Evolutionary conservation across 805 yeast genomes (phyloP).

Genomic region (Danielozyma ontarioensis): DNA sequence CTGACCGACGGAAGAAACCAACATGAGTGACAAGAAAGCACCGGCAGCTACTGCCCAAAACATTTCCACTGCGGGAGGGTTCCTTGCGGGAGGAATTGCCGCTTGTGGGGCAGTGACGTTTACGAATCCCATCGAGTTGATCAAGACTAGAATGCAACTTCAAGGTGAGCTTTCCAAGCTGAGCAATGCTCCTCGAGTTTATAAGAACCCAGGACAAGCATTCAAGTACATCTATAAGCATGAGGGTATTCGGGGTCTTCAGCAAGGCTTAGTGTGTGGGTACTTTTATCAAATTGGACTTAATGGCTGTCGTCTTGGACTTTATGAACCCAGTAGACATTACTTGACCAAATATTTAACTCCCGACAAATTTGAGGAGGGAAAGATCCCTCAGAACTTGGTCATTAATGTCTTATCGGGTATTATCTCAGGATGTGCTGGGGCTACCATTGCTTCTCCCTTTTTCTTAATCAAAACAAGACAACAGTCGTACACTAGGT

Average conservation of each 20-base stretch:
- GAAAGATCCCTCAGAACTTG: constrained; percentile 30
- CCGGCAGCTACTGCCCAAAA: constrained; percentile 6
- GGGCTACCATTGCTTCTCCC: constrained; percentile 88
- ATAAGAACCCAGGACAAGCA: constrained; percentile 86
- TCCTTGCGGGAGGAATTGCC: constrained; percentile 44
- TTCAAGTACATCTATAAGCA: constrained; percentile 61
- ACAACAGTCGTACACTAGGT: constrained; percentile 86
- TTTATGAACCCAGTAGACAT: constrained; percentile 83
- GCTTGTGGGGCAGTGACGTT: constrained; percentile 98
- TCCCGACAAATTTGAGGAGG: constrained; percentile 45
- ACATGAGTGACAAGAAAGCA: neutral
- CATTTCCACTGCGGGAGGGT: constrained; percentile 24
- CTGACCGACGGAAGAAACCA: neutral
- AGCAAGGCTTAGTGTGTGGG: constrained; percentile 86
- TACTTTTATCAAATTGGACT: constrained; percentile 85
- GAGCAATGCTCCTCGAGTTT: constrained; percentile 45
- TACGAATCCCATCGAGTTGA: constrained; percentile 92
- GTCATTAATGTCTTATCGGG: constrained; percentile 75
- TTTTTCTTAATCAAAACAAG: constrained; percentile 89
- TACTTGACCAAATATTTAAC: constrained; percentile 49
- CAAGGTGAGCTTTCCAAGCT: constrained; percentile 82
- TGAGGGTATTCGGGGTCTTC: constrained; percentile 86
- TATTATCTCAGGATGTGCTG: constrained; percentile 78
- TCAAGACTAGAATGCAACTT: constrained; percentile 93
- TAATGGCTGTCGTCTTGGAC: constrained; percentile 91